Conservation (phyloP, 345 rosid species). For the Turnera subulata region DNA sequence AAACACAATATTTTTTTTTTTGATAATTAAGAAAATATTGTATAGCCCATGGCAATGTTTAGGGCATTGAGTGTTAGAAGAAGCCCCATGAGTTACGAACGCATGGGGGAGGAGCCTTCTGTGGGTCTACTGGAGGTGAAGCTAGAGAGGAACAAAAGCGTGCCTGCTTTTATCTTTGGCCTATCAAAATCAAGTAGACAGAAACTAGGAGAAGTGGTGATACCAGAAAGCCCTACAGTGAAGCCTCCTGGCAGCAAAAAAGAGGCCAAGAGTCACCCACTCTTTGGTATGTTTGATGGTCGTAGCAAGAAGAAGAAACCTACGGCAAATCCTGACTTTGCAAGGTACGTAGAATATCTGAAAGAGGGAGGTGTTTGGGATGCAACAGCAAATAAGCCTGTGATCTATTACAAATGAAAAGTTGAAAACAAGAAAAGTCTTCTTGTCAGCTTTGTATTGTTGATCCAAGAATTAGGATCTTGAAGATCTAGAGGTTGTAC, state of each 20-base stretch:
- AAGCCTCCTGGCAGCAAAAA: constrained; percentile 27
- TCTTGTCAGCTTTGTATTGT: no score
- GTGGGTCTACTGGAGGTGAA: constrained; percentile 19
- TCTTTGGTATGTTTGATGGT: constrained; percentile 47
- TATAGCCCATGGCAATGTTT: constrained; percentile 40
- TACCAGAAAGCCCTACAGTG: neutral
- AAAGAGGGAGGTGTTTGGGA: constrained; percentile 79
- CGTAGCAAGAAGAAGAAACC: constrained; percentile 48
- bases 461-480: no score
- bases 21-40: no score
- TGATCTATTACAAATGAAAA: constrained; percentile 37
- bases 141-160: constrained; percentile 41
- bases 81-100: constrained; percentile 46
- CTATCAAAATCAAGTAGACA: constrained; percentile 7
- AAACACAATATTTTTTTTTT: no score
- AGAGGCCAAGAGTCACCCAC: constrained; percentile 46
- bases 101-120: constrained; percentile 33
- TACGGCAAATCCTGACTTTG: constrained; percentile 61
- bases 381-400: constrained; percentile 39
- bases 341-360: constrained; percentile 64
- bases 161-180: constrained; percentile 36
- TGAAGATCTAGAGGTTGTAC: no score
- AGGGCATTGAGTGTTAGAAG: constrained; percentile 56
- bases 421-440: no score
- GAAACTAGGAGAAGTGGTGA: neutral